phyloP scores from a whole-genome alignment of 108 stramenopile species.

The Thalassiosira profunda region DNA sequence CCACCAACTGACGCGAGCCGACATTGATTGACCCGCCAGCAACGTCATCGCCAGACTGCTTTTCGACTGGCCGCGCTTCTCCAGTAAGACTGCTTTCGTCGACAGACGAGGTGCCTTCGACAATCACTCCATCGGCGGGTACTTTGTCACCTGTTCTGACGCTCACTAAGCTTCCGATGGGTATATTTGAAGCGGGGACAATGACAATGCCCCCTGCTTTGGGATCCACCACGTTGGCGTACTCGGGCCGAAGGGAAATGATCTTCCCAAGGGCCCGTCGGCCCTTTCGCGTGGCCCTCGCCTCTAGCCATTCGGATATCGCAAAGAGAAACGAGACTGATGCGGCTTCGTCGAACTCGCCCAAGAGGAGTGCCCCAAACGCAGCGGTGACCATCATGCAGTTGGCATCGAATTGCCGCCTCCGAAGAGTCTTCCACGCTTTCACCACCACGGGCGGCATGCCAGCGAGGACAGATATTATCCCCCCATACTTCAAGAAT shows the following conservation, averaged over 20 bases:
- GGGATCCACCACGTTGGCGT: constrained; percentile 81
- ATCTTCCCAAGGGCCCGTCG: constrained; percentile 76
- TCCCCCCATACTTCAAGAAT: constrained; percentile 73
- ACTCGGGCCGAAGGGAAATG: constrained; percentile 78
- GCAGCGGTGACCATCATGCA: constrained; percentile 93
- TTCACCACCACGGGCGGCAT: constrained; percentile 78
- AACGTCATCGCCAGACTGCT: constrained; percentile 67
- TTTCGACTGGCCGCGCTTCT: constrained; percentile 80
- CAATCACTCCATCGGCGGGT: constrained; percentile 92
- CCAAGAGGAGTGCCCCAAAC: constrained; percentile 76
- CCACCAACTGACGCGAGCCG: constrained; percentile 69
- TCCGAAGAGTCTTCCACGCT: constrained; percentile 71
- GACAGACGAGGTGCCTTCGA: constrained; percentile 82
- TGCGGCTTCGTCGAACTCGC: constrained; percentile 88
- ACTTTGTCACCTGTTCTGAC: constrained; percentile 95
- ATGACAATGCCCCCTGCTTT: constrained; percentile 58
- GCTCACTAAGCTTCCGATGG: constrained; percentile 77
- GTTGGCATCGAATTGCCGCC: constrained; percentile 86
- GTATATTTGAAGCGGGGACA: constrained; percentile 74
- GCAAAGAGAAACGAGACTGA: constrained; percentile 88
- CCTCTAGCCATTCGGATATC: constrained; percentile 85
- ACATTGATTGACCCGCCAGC: constrained; percentile 88
- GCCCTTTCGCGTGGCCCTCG: constrained; percentile 71
- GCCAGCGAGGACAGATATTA: constrained; percentile 77
- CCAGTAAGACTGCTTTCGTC: constrained; percentile 97